A percentile compares a stretch with the other conserved stretches of the same genome.
These are phyloP conservation scores for Pythium scleroteichum DNA, from an alignment of 352 stramenopile genomes.

Conservation along the genomic window DNA sequence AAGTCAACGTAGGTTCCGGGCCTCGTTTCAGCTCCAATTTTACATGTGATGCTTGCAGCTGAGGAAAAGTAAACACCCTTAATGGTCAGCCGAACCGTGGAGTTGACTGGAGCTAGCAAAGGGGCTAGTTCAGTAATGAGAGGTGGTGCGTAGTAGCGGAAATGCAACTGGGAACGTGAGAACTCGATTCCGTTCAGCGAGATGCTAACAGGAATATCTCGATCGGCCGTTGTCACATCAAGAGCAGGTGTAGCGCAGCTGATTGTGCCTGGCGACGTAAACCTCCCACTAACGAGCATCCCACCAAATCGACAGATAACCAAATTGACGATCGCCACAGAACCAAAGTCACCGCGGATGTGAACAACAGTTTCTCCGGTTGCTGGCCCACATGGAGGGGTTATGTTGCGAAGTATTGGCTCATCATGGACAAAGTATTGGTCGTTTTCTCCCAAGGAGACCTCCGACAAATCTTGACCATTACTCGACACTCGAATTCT, in stretches of 20 bases:
- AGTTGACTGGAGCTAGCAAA: conserved; percentile 4
- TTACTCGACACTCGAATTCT: conserved; percentile 9
- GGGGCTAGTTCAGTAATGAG: conserved; percentile 6
- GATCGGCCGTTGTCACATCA: background rate
- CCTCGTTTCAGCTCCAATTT: conserved; percentile 8
- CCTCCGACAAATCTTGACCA: conserved; percentile 16
- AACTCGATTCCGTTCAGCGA: conserved; percentile 24
- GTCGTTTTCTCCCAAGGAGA: background rate
- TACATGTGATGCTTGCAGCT: conserved; percentile 7
- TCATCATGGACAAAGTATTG: conserved; percentile 7
- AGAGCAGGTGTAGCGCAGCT: conserved; percentile 14
- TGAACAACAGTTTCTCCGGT: conserved; percentile 8
- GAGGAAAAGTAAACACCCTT: conserved; percentile 22
- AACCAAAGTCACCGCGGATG: conserved; percentile 10
- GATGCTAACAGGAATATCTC: conserved; percentile 13
- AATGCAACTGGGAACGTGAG: conserved; percentile 15
- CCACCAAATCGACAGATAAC: conserved; percentile 13
- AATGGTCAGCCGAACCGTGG: conserved; percentile 6
- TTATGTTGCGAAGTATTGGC: background rate
- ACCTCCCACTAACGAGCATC: conserved; percentile 1
- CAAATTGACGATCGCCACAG: background rate
- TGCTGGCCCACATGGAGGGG: conserved; percentile 8
- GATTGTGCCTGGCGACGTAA: conserved; percentile 1
- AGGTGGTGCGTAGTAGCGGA: conserved; percentile 29
- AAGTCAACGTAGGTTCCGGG: conserved; percentile 2